Conservation (phyloP, 2,329 filamentous ascomycete species). For the Stagonosporopsis chrysanthemi region DNA sequence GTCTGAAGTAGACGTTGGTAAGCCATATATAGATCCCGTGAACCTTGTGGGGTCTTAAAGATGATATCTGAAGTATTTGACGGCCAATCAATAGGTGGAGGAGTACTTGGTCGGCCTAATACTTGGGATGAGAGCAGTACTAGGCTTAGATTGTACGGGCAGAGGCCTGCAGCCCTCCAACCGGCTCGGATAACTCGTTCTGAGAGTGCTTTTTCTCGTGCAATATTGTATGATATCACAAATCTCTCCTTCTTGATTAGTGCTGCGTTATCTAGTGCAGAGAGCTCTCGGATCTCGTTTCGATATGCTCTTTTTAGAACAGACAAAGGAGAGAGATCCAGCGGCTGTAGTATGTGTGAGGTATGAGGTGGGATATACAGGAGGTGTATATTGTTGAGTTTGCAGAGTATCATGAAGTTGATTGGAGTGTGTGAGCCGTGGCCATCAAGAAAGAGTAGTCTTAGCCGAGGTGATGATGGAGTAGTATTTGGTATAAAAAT, state of each 20-base stretch:
- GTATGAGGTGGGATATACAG: constrained; percentile 18
- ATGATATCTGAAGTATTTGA: not conserved
- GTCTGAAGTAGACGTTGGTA: not conserved
- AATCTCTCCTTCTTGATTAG: constrained; percentile 21
- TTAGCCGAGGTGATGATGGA: constrained; percentile 7
- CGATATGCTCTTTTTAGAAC: too few species aligned
- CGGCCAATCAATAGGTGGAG: too few species aligned
- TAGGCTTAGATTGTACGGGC: not conserved
- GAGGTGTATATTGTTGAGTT: constrained; percentile 1
- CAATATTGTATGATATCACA: constrained; percentile 13
- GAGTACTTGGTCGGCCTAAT: too few species aligned
- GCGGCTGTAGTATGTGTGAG: constrained; percentile 21
- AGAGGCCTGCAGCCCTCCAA: not conserved
- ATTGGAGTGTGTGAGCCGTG: constrained; percentile 2
- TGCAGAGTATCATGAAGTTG: constrained; percentile 8
- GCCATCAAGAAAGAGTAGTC: constrained; percentile 17
- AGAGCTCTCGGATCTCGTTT: constrained; percentile 1
- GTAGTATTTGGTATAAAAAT: not conserved
- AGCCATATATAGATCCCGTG: not conserved
- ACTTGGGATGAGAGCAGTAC: too few species aligned
- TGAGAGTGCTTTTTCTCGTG: constrained; percentile 14
- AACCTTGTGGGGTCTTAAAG: not conserved
- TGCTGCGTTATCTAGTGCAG: constrained; percentile 12
- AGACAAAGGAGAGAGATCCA: constrained; percentile 11
- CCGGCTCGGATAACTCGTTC: not conserved